Evolutionary conservation across 805 yeast genomes (phyloP).

Genomic region (Dipodascus geniculatus): DNA sequence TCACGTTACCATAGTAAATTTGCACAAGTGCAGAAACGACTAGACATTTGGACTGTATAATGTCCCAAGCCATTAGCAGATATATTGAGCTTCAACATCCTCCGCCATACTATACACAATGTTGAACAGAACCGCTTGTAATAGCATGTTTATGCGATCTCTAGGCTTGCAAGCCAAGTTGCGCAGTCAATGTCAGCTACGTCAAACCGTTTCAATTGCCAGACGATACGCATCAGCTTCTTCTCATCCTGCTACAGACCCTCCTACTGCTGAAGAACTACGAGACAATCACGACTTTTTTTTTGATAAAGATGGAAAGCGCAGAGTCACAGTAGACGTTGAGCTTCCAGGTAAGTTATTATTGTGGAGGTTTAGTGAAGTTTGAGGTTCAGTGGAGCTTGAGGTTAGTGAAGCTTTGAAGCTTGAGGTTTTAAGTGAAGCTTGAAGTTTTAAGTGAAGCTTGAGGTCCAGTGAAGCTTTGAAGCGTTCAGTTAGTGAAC

Average conservation of each 20-base stretch:
- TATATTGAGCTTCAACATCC: no score
- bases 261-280: conserved; percentile 2
- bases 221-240: background rate
- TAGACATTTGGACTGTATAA: background rate
- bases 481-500: no score
- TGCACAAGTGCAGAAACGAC: background rate
- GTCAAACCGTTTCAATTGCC: background rate
- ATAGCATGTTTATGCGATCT: background rate
- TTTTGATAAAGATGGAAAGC: conserved; percentile 12
- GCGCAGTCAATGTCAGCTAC: no score
- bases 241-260: background rate
- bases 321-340: conserved; percentile 54
- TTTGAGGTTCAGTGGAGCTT: no score
- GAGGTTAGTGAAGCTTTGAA: no score
- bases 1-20: background rate
- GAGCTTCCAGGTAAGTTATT: conserved; percentile 51
- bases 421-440: no score
- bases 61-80: no score
- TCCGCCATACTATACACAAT: background rate
- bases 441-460: no score
- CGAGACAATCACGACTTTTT: background rate
- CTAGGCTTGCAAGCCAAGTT: no score
- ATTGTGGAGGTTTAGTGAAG: no score
- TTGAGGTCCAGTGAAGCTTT: no score
- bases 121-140: background rate